Evolutionary conservation across 2,329 filamentous ascomycete genomes (phyloP), one percentile per base, ranked within the genome.

Genomic region (Plectosphaerella cucumerina): DNA sequence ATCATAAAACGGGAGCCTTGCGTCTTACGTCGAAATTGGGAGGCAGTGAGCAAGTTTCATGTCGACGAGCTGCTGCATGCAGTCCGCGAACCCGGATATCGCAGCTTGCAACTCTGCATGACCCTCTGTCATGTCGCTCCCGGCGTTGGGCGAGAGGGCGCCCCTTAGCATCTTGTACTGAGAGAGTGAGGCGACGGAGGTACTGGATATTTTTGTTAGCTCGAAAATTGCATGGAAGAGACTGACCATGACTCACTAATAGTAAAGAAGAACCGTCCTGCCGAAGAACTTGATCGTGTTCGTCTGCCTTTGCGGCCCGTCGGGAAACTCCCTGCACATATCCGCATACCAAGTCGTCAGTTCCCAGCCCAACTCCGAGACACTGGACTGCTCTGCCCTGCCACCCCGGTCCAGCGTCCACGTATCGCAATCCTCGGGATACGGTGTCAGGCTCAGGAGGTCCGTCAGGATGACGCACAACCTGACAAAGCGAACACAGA

Each of bases 391-490:
- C 12, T 31, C 26, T 10, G 26, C 26, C 8, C 26, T 31, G 8
- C 26, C 26, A 9, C 26, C 12, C 12, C 39, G 39, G 39, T 20
- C 39, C 6, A 12, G n/a, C 17, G n/a, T 18, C 39, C 39, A 42
- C n/a, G 18, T 17, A 42, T 42, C 39, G 10, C 39, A n/a, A 18
- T 42, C 39, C 17, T 42, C 39, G 5, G 39, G 39, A 18, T 42
- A 42, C 10, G 39, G 39, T 8, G 17, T 42, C 17, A 42, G 18
- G 12, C 18, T 20, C 5, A 56, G 17, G 3, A 55, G 31, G 11
- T 53, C 50, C 14, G 53, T 56, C 12, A 56, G 44, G 11, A 50
- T 45, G 23, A 55, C 26, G 14, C 50, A 50, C 2, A 56, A 41
- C 8, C 52, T 33, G 21, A 46, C 33, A 6, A 46, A 35, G 15